These are phyloP conservation scores for Eucalyptus caleyi DNA, from an alignment of 345 rosid genomes.

Conservation along the genomic window DNA sequence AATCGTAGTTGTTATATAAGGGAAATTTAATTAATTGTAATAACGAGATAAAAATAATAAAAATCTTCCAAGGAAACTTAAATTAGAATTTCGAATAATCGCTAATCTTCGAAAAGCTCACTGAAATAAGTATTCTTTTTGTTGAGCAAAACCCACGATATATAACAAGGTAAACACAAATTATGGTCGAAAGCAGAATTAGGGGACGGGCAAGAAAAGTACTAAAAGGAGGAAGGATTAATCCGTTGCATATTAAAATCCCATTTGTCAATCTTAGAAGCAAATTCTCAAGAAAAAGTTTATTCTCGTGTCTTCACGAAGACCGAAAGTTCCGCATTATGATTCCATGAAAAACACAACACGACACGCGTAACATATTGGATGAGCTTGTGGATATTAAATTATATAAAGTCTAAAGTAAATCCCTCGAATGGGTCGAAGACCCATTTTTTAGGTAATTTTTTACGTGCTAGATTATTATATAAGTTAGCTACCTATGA, in stretches of 20 bases:
- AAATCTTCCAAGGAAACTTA: neutral
- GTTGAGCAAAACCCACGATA: neutral
- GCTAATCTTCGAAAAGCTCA: neutral
- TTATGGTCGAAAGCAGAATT: neutral
- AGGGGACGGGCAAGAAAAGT: neutral
- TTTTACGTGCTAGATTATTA: fast-evolving
- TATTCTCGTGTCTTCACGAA: neutral
- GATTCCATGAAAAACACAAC: neutral
- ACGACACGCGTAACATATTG: neutral
- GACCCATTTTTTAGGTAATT: too few species aligned
- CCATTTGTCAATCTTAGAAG: neutral
- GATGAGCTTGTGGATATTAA: neutral
- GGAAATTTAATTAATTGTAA: neutral
- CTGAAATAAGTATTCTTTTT: neutral
- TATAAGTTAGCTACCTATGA: neutral
- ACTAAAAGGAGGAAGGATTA: neutral
- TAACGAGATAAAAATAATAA: neutral
- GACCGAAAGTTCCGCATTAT: neutral
- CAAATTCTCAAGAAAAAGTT: neutral
- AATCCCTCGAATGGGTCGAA: neutral
- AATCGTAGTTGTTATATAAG: neutral
- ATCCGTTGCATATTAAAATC: neutral
- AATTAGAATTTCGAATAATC: neutral
- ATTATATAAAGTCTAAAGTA: neutral
- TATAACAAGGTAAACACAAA: neutral